phyloP scores from a whole-genome alignment of 176 grass and related monocot genomes.

The Rhynchospora pubera region DNA sequence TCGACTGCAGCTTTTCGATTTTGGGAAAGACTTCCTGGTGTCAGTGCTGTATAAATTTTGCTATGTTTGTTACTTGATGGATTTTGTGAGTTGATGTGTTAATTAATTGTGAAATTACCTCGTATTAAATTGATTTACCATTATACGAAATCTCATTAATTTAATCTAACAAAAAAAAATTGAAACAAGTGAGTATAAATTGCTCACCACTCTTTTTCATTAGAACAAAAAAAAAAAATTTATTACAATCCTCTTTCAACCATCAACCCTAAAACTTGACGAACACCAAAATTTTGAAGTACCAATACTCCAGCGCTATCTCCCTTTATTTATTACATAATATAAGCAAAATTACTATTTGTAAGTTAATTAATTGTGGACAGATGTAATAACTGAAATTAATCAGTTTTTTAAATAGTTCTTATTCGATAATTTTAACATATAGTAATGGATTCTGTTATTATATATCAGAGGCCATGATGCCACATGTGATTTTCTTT shows the following conservation, averaged over 20 bases:
- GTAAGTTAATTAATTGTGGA: not conserved
- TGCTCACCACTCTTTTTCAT: no score
- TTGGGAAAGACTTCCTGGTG: conserved; percentile 3
- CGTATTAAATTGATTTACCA: not conserved
- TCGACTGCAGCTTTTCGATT: conserved; percentile 14
- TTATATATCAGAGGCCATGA: not conserved
- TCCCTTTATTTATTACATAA: no score
- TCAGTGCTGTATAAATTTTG: conserved; percentile 18
- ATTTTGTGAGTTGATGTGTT: conserved; percentile 21
- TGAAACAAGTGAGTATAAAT: no score
- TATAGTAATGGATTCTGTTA: not conserved
- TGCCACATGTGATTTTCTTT: conserved; percentile 17
- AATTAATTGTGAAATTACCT: not conserved
- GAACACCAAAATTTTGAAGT: no score
- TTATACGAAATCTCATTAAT: not conserved
- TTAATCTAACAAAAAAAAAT: no score
- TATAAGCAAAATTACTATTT: not conserved
- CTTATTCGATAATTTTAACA: not conserved
- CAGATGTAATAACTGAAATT: no score
- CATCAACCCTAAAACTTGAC: no score
- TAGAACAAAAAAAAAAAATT: no score
- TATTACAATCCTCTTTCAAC: no score
- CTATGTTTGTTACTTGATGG: conserved; percentile 8
- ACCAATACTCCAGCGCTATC: no score
- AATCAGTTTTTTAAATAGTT: not conserved